A percentile compares a stretch with the other conserved stretches of the same genome.
phyloP scores from a whole-genome alignment of 2,329 filamentous ascomycete species.

The Colletotrichum sp. region DNA sequence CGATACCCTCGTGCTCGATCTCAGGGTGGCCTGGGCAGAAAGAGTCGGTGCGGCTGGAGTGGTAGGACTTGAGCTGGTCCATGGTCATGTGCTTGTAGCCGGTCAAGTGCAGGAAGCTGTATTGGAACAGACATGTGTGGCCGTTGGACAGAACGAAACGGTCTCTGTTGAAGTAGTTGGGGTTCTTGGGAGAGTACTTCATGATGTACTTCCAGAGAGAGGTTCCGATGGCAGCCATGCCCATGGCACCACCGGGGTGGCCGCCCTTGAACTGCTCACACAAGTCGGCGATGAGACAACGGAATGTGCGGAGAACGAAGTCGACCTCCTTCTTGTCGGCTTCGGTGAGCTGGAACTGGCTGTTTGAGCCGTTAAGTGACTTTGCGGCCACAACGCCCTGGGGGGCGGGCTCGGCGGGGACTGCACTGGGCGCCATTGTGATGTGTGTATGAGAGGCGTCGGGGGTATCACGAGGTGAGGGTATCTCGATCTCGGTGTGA shows the following conservation, averaged over 20 bases:
- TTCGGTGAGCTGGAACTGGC: conserved; percentile 7
- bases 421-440: conserved; percentile 21
- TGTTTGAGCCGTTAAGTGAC: conserved; percentile 2
- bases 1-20: conserved; percentile 61
- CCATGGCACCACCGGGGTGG: conserved; percentile 66
- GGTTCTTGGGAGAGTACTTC: conserved; percentile 61
- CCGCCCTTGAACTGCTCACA: conserved; percentile 75
- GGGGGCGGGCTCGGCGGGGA: not conserved
- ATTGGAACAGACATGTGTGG: conserved; percentile 61
- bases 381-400: conserved; percentile 8
- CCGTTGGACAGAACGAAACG: conserved; percentile 68
- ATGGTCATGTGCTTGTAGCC: conserved; percentile 61
- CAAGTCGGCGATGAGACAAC: conserved; percentile 69
- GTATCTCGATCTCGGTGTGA: not conserved
- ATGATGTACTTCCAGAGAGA: conserved; percentile 67
- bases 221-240: conserved; percentile 67
- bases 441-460: not conserved
- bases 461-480: not conserved
- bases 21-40: conserved; percentile 63
- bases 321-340: conserved; percentile 18
- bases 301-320: conserved; percentile 61
- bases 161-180: conserved; percentile 65
- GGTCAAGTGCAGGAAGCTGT: conserved; percentile 56
- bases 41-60: conserved; percentile 47
- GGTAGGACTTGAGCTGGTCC: conserved; percentile 61